Percentiles rank a stretch among this genome's conserved stretches.
Evolutionary conservation across 805 yeast genomes (phyloP).

Genomic region (Wickerhamiella musiphila): DNA sequence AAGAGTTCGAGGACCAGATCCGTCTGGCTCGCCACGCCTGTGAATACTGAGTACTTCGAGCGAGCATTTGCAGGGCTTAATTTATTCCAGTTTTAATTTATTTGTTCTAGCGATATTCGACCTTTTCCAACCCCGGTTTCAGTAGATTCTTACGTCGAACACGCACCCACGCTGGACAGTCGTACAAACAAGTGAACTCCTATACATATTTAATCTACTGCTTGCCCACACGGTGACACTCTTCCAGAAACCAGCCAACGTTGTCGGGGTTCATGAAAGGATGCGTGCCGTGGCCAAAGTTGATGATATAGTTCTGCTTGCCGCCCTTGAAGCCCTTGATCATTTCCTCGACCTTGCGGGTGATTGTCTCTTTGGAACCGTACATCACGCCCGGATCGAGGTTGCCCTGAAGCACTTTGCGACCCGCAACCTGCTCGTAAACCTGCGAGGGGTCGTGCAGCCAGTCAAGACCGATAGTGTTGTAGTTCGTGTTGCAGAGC

Average conservation of each 20-base stretch:
- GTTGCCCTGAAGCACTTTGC: constrained; percentile 81
- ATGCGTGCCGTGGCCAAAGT: constrained; percentile 96
- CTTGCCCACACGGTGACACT: constrained; percentile 62
- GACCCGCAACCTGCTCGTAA: constrained; percentile 46
- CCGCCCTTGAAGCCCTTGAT: constrained; percentile 88
- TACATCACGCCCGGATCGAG: constrained; percentile 90
- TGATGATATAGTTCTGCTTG: constrained; percentile 74
- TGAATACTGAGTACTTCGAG: too few relatives aligned
- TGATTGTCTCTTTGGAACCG: constrained; percentile 69
- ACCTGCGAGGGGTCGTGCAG: constrained; percentile 72
- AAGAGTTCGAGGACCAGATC: constrained; percentile 61
- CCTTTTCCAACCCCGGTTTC: neutral
- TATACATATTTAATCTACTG: neutral
- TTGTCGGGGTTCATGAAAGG: constrained; percentile 94
- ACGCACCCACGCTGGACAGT: too few relatives aligned
- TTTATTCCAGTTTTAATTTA: neutral
- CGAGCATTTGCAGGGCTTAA: too few relatives aligned
- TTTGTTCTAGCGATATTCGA: neutral
- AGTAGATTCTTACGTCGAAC: too few relatives aligned
- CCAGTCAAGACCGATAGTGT: constrained; percentile 91
- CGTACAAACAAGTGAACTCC: too few relatives aligned
- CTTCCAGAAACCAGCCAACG: constrained; percentile 68
- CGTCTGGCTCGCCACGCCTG: constrained; percentile 18
- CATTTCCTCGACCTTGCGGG: constrained; percentile 73
- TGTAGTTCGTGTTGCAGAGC: constrained; percentile 64